Conservation (phyloP, 768 basidiomycete species). For the Xerocomus spinulosus region DNA sequence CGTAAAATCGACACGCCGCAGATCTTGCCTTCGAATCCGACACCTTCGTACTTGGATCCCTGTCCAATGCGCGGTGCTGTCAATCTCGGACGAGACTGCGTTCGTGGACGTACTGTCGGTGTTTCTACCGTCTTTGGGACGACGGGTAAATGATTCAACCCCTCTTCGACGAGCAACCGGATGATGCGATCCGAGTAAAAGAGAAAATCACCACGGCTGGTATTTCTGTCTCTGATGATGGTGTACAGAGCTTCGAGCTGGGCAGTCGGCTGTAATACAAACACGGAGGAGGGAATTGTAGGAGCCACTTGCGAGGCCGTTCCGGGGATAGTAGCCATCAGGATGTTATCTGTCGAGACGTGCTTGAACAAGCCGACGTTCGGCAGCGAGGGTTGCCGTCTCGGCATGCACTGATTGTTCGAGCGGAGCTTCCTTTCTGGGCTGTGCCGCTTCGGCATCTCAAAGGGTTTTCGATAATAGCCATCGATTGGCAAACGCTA, state of each 20-base stretch:
- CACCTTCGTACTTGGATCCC: constrained; percentile 84
- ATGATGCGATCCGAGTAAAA: constrained; percentile 96
- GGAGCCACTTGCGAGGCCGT: constrained; percentile 34
- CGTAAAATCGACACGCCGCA: constrained; percentile 94
- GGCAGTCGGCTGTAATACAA: constrained; percentile 82
- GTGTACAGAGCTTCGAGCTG: constrained; percentile 96
- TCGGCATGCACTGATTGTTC: too few species aligned
- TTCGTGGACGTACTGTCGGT: constrained; percentile 54
- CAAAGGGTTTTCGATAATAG: too few species aligned
- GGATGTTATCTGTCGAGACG: too few species aligned
- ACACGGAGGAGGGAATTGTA: constrained; percentile 67
- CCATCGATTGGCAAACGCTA: too few species aligned
- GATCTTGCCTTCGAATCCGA: constrained; percentile 94
- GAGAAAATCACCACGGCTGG: constrained; percentile 88
- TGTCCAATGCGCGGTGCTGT: constrained; percentile 28
- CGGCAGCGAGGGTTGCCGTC: too few species aligned
- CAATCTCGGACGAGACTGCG: too few species aligned
- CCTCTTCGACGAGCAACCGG: constrained; percentile 73
- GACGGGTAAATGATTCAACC: constrained; percentile 83
- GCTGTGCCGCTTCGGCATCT: too few species aligned
- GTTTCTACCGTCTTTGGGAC: constrained; percentile 73
- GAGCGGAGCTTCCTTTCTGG: not conserved
- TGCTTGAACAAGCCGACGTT: too few species aligned
- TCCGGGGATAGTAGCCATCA: constrained; percentile 11
- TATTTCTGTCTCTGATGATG: constrained; percentile 87